These are phyloP conservation scores for Bipolaris oryzae DNA, from an alignment of 2,329 filamentous ascomycete species.

Conservation along the genomic window DNA sequence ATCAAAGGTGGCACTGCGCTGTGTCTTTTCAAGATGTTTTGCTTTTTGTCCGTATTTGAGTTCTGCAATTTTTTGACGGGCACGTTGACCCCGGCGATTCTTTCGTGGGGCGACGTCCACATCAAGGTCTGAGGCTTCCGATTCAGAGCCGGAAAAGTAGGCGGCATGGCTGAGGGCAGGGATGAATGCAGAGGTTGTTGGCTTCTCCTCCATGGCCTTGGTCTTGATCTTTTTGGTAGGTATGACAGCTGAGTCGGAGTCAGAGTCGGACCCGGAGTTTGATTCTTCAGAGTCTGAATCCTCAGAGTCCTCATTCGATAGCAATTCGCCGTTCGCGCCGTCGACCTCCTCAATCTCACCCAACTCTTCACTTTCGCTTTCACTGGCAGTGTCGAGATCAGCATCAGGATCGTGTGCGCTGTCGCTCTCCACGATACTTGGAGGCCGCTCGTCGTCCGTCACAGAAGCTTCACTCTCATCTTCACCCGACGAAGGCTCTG, in stretches of 20 bases:
- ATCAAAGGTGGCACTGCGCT: constrained; percentile 63
- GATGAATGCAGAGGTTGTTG: constrained; percentile 65
- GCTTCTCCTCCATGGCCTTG: constrained; percentile 18
- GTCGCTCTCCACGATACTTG: constrained; percentile 39
- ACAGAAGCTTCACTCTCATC: constrained; percentile 41
- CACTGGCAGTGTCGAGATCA: constrained; percentile 27
- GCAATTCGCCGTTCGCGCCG: background rate
- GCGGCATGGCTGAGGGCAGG: constrained; percentile 77
- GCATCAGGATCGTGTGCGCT: constrained; percentile 29
- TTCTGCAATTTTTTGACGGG: constrained; percentile 79
- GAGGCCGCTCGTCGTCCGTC: constrained; percentile 37
- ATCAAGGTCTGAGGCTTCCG: constrained; percentile 67
- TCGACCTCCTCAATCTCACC: background rate
- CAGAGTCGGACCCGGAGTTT: constrained; percentile 20
- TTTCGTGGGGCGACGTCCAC: constrained; percentile 64
- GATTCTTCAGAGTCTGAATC: background rate
- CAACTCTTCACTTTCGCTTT: constrained; percentile 7
- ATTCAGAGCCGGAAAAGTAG: constrained; percentile 79
- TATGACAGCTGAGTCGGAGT: constrained; percentile 23
- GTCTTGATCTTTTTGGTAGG: constrained; percentile 26
- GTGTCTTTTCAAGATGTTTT: constrained; percentile 64
- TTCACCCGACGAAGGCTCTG: constrained; percentile 45
- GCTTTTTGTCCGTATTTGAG: constrained; percentile 77
- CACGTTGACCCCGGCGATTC: constrained; percentile 76
- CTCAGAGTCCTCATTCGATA: constrained; percentile 21